Base-by-base conservation (phyloP, 352 stramenopile genomes). In the Elongisporangium senticosum region DNA sequence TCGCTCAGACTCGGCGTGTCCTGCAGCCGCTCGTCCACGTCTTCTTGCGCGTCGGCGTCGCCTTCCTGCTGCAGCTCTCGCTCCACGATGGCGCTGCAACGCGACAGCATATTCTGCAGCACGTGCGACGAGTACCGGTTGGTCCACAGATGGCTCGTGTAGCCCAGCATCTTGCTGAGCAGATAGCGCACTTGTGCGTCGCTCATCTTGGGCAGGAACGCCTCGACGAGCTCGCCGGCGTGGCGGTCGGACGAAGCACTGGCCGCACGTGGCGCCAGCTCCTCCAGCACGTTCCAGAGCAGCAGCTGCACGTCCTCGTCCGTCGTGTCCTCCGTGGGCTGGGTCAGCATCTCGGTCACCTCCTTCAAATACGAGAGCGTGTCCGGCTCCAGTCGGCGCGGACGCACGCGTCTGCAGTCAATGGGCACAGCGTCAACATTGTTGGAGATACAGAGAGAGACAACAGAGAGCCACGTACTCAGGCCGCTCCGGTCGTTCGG, bases 61-160 rank as follows among this genome's bases (percentile, higher is more conserved):
- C 63, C 62, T 2, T 65, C 56, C 13, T 67, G 58, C 10, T 83
- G 43, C 2, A 67, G 58, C 28, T 89, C 69, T 26, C 72, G 62
- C 52, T 72, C 59, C 40, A 91, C 76, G 39, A 90, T 69, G 7
- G 56, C 58, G 55, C 77, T 87, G 15, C 69, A 65, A n/a, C 79
- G 71, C 37, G 79, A 85, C 22, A 93, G 69, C 17, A 93, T 5
- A 51, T 90, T 68, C 67, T 93, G 84, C 51, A 93, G 69, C 58
- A 93, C 84, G 64, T 93, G 84, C 11, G 84, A 93, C 55, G 84
- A 93, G 72, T 93, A 93, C 23, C 84, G 84, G 56, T 93, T 93
- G 23, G 84, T 93, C 84, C 84, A 93, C 51, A 93, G 61, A 43
- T 93, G 84, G 54, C 79, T 90, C 51, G 83, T 71, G 62, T 93